phyloP scores from a whole-genome alignment of 257 asterid genomes.

The Asclepias syriaca region DNA sequence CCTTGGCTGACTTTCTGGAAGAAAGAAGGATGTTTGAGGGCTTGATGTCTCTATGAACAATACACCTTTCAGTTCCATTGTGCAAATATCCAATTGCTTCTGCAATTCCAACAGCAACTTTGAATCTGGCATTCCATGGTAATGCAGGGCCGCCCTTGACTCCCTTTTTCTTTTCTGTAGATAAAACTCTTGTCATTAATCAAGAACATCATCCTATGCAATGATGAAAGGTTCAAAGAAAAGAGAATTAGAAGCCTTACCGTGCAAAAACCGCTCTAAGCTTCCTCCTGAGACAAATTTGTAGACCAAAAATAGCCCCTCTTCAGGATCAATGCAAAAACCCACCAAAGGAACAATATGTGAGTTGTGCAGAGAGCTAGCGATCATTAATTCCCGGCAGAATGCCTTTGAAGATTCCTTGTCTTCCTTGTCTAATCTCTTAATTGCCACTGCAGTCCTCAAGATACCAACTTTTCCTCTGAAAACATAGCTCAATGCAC shows the following conservation, averaged over 20 bases:
- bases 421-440: slow-evolving; percentile 73
- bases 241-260: slow-evolving; percentile 7
- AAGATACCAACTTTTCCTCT: slow-evolving; percentile 73
- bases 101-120: slow-evolving; percentile 70
- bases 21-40: slow-evolving; percentile 92
- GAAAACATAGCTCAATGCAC: slow-evolving; percentile 87
- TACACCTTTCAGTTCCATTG: slow-evolving; percentile 77
- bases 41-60: slow-evolving; percentile 90
- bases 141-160: slow-evolving; percentile 48
- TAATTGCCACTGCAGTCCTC: slow-evolving; percentile 65
- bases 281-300: slow-evolving; percentile 87
- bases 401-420: slow-evolving; percentile 86
- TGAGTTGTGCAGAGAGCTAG: slow-evolving; percentile 68
- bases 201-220: neutral
- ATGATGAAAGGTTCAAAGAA: neutral
- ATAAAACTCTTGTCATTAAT: slow-evolving; percentile 17
- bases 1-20: slow-evolving; percentile 72
- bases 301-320: slow-evolving; percentile 82
- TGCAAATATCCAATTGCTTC: slow-evolving; percentile 74
- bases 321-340: slow-evolving; percentile 82
- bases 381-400: slow-evolving; percentile 90
- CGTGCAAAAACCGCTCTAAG: slow-evolving; percentile 69
- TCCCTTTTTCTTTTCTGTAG: slow-evolving; percentile 66
- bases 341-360: slow-evolving; percentile 84
- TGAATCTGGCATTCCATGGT: slow-evolving; percentile 62